A percentile compares a stretch with the other conserved stretches of the same genome.
Evolutionary conservation across 2,329 filamentous ascomycete species (phyloP).

Genomic region (Lecanosticta acicola): DNA sequence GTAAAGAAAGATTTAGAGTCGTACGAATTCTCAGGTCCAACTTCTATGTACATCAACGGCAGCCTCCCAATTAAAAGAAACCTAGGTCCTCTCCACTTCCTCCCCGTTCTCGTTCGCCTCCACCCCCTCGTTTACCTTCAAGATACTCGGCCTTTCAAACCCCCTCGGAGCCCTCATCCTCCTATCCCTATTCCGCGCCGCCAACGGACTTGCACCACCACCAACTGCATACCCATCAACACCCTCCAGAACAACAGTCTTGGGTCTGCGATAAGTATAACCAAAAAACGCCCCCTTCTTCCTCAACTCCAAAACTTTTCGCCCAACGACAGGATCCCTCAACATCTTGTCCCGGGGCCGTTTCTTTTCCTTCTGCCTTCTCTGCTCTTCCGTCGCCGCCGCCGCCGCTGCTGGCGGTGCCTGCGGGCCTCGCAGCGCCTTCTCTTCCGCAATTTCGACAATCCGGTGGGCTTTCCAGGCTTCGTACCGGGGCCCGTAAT

Average conservation of each 20-base stretch:
- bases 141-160: too few relatives aligned
- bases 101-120: too few relatives aligned
- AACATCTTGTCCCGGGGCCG: constrained; percentile 79
- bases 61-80: too few relatives aligned
- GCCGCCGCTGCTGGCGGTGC: neutral
- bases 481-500: constrained; percentile 28
- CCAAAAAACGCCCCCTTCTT: constrained; percentile 81
- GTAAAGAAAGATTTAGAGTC: too few relatives aligned
- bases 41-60: too few relatives aligned
- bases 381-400: constrained; percentile 9
- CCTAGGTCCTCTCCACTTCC: too few relatives aligned
- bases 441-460: constrained; percentile 22
- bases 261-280: constrained; percentile 68
- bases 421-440: neutral
- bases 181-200: too few relatives aligned
- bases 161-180: too few relatives aligned
- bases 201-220: too few relatives aligned
- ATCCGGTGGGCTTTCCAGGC: constrained; percentile 27
- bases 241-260: constrained; percentile 21
- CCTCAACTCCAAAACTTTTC: constrained; percentile 68
- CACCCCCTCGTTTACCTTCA: too few relatives aligned
- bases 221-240: too few relatives aligned
- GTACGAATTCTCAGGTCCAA: too few relatives aligned
- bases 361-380: constrained; percentile 60
- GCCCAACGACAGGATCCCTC: constrained; percentile 62